phyloP scores from a whole-genome alignment of 306 rosid species.

The Fragaria nilgerrensis region DNA sequence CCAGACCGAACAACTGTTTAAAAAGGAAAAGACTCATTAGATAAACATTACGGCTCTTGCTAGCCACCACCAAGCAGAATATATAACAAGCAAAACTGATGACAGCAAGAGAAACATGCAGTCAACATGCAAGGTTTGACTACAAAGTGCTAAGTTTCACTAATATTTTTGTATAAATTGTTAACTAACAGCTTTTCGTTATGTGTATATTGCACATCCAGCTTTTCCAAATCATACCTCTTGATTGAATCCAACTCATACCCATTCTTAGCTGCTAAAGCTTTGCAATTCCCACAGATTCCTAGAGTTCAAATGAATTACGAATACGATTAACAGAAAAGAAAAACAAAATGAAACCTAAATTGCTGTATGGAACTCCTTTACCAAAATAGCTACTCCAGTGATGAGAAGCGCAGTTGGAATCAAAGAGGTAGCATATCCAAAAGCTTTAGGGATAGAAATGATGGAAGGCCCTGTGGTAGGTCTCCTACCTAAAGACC shows the following conservation, averaged over 20 bases:
- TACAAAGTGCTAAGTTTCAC: neutral
- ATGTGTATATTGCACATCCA: neutral
- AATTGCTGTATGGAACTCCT: constrained; percentile 23
- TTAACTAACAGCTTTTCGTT: neutral
- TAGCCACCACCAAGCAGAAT: constrained; percentile 3
- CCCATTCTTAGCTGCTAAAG: constrained; percentile 96
- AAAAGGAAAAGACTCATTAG: constrained; percentile 24
- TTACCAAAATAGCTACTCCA: constrained; percentile 96
- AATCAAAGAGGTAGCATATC: constrained; percentile 64
- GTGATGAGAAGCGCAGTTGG: constrained; percentile 93
- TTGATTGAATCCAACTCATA: constrained; percentile 96
- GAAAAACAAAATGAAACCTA: constrained; percentile 11
- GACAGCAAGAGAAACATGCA: neutral
- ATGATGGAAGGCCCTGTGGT: constrained; percentile 88
- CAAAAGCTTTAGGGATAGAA: constrained; percentile 80
- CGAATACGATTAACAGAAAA: neutral
- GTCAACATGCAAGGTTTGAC: neutral
- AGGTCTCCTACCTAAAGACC: constrained; percentile 83
- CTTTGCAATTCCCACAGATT: constrained; percentile 98
- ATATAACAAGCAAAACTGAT: constrained; percentile 1
- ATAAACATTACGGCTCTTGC: neutral
- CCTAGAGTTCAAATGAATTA: constrained; percentile 47
- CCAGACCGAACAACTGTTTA: constrained; percentile 92
- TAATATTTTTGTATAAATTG: neutral
- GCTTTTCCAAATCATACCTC: constrained; percentile 61